phyloP scores from a whole-genome alignment of 1,284 basidiomycete species.

The Cryptococcus floricola region DNA sequence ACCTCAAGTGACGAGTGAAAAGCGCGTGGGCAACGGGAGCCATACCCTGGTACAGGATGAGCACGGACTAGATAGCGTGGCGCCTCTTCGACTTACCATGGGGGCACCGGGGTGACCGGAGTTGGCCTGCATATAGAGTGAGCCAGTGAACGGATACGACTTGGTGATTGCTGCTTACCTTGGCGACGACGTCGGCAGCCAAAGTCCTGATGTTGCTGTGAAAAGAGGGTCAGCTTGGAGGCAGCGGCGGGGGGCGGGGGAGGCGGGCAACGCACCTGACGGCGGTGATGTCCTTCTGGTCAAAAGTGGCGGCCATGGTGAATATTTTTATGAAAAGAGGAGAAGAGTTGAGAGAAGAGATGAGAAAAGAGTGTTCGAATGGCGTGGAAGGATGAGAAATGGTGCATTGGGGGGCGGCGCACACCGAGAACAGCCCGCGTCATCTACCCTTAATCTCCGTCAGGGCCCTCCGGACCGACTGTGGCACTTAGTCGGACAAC shows the following conservation, averaged over 20 bases:
- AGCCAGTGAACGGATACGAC: constrained; percentile 36
- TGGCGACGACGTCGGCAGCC: constrained; percentile 51
- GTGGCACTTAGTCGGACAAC: not conserved
- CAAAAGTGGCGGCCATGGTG: constrained; percentile 16
- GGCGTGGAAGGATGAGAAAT: constrained; percentile 1
- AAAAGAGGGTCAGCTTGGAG: constrained; percentile 1
- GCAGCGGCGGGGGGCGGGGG: not conserved
- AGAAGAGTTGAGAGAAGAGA: not conserved
- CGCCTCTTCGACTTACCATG: constrained; percentile 55
- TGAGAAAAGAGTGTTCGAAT: constrained; percentile 1
- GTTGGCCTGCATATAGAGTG: constrained; percentile 66
- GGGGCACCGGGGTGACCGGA: constrained; percentile 90
- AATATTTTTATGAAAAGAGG: constrained; percentile 22
- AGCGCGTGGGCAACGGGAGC: constrained; percentile 84
- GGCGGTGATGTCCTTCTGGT: constrained; percentile 54
- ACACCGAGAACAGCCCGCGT: not conserved
- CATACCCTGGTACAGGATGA: constrained; percentile 54
- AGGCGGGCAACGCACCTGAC: constrained; percentile 32
- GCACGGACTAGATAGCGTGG: not conserved
- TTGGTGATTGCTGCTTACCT: constrained; percentile 52
- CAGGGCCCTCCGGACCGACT: constrained; percentile 1
- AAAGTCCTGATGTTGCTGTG: constrained; percentile 51
- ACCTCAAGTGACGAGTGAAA: constrained; percentile 74
- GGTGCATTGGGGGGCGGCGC: not conserved
- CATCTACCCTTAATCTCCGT: not conserved